Base-by-base conservation (phyloP, 257 asterid species). In the Solanum clarkiae region DNA sequence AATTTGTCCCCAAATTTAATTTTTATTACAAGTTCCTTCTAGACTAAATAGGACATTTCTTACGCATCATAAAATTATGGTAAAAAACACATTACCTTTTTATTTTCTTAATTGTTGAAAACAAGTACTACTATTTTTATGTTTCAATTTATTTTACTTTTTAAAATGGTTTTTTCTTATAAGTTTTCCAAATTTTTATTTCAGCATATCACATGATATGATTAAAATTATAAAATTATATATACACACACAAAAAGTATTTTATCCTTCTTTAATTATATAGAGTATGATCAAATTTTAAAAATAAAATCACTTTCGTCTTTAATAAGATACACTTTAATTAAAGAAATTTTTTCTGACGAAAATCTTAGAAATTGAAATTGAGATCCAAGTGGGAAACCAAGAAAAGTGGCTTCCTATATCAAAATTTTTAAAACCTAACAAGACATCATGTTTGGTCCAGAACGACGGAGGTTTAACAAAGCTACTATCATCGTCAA, bases 261-360 rank as follows among this genome's bases (percentile, higher is more conserved):
- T 59, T n/a, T 59, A 12, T 59, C 10, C 29, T 7, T 59, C 14
- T 59, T 59, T 59, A 13, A n/a, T 59, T n/a, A n/a, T 3, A 59
- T 59, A n/a, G 0, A 4, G 10, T 20, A 6, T 5, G 14, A 0
- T 59, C 24, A 0, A n/a, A 10, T 5, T 36, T 36, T 36, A 36
- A 6, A 36, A 36, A 36, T 20, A 12, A 18, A 8, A 18, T 57
- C 20, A 3, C 6, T 8, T 60, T 22, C 0, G 0, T 22, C 11
- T 49, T 60, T 60, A 55, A 55, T 22, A 62, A 2, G 14, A 62
- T 22, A 0, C 3, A 10, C 1, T 22, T 60, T 0, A 22, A n/a
- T 49, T 0, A 49, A 49, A 49, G 3, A 49, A 49, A 49, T 0
- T 1, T 10, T 49, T 49, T 1, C 2, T 11, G 42, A 36, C 6